Base-by-base conservation (phyloP, 257 asterid species). In the Striga asiatica region DNA sequence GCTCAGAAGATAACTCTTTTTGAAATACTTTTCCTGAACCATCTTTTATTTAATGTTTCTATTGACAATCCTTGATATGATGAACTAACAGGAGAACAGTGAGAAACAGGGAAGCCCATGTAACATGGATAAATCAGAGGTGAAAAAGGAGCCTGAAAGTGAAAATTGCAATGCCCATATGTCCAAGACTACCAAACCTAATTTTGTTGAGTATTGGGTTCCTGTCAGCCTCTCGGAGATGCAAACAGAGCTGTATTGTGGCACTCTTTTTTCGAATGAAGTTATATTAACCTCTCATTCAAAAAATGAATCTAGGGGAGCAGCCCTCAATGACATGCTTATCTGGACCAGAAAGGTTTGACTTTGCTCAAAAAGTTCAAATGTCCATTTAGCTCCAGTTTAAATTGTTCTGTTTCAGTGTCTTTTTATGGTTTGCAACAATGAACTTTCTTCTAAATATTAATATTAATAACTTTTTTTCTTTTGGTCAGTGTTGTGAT, bases 241-340 rank as follows among this genome's bases (percentile, higher is more conserved):
- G 67, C 89, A 83, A 70, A 71, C 31, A 20, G 85, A 80, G 73
- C 80, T 66, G 68, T 83, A 80, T 56, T 83, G 94, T 60, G 77
- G 66, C 63, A 71, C 69, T 54, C 68, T 80, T 12, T 64, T 71
- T 42, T 75, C 93, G 41, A 78, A 80, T 20, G 75, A 82, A 39
- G 9, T 0, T 10, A 35, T 57, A 41, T 77, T 80, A 45, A 65
- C 82, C 72, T 66, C 82, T 39, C 16, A 29, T 58, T 32, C 22
- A 39, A 75, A 22, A 71, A 23, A 10, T 34, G 69, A 64, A 47
- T 31, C 66, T 28, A 7, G 25, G 9, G 58, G 50, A 20, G 17
- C 60, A 20, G 17, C 60, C 46, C 67, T 74, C 51, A 78, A 58
- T 1, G 68, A 80, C 51, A 46, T 78, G 31, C 72, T 83, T 21